Percentiles rank a stretch among this genome's conserved stretches.
phyloP scores from a whole-genome alignment of 2,329 filamentous ascomycete genomes.

The Alternaria rosae region DNA sequence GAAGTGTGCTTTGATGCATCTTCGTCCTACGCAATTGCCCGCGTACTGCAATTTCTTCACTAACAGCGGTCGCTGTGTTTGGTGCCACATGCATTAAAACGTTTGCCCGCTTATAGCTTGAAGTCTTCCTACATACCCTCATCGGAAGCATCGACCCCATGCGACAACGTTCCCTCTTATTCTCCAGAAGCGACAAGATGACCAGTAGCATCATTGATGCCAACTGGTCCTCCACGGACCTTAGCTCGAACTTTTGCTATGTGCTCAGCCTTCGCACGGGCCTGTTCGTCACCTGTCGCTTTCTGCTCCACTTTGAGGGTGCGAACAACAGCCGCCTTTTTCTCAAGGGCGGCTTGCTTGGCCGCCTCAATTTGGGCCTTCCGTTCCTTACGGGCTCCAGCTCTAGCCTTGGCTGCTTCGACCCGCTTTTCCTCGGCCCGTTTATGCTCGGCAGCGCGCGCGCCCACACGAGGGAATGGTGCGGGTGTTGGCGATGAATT shows the following conservation, averaged over 20 bases:
- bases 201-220: not conserved
- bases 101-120: slow-evolving; percentile 4
- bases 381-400: slow-evolving; percentile 10
- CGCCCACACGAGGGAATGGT: not conserved
- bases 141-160: not conserved
- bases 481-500: not conserved
- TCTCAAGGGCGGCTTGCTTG: slow-evolving; percentile 18
- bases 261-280: slow-evolving; percentile 11
- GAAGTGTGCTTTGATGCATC: not conserved
- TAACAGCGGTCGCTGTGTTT: slow-evolving; percentile 10
- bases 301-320: slow-evolving; percentile 17
- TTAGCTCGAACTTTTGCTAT: slow-evolving; percentile 26
- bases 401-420: not conserved
- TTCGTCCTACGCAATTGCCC: not conserved
- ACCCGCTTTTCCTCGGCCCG: slow-evolving; percentile 8
- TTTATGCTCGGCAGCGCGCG: not conserved
- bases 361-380: slow-evolving; percentile 15
- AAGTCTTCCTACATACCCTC: not conserved
- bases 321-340: slow-evolving; percentile 19
- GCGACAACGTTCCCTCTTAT: not conserved
- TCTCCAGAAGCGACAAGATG: not conserved
- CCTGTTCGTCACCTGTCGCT: slow-evolving; percentile 7
- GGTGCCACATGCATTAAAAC: slow-evolving; percentile 10
- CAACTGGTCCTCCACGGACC: slow-evolving; percentile 10
- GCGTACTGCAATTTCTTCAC: slow-evolving; percentile 13